Conservation (phyloP, 2,329 filamentous ascomycete species). For the Aspergillus felis region DNA sequence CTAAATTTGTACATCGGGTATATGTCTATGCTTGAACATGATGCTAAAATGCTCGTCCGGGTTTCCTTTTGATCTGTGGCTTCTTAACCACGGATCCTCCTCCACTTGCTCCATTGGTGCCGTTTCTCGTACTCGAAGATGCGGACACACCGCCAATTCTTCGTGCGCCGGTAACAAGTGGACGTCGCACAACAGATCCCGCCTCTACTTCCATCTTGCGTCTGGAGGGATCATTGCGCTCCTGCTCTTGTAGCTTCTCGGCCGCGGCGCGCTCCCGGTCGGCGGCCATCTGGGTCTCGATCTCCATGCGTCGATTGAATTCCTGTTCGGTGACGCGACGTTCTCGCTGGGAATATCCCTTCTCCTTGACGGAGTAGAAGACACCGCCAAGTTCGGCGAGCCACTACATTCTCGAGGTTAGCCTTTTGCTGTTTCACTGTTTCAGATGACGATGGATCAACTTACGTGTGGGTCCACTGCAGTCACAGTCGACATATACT, state of each 20-base stretch:
- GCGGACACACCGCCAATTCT: slow-evolving; percentile 28
- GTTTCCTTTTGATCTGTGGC: slow-evolving; percentile 31
- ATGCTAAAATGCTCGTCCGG: slow-evolving; percentile 33
- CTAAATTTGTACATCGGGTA: slow-evolving; percentile 2
- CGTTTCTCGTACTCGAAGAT: slow-evolving; percentile 22
- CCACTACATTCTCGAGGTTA: slow-evolving; percentile 52
- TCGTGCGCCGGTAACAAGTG: slow-evolving; percentile 22
- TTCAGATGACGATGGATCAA: slow-evolving; percentile 2
- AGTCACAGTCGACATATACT: slow-evolving; percentile 97
- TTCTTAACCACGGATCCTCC: slow-evolving; percentile 39
- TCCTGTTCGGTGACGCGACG: slow-evolving; percentile 85
- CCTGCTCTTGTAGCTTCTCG: slow-evolving; percentile 37
- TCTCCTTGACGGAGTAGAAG: slow-evolving; percentile 96
- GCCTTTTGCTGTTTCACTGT: background rate
- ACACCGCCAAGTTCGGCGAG: slow-evolving; percentile 93
- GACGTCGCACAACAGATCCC: slow-evolving; percentile 34
- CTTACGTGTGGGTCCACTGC: slow-evolving; percentile 79
- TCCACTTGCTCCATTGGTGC: slow-evolving; percentile 12
- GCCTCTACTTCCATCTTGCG: slow-evolving; percentile 36
- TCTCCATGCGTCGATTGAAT: slow-evolving; percentile 89
- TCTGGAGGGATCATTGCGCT: slow-evolving; percentile 31
- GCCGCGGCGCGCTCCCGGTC: slow-evolving; percentile 62
- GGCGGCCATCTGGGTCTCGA: slow-evolving; percentile 85
- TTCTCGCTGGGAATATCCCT: slow-evolving; percentile 84
- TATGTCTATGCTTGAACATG: slow-evolving; percentile 2